phyloP scores from a whole-genome alignment of 2,329 filamentous ascomycete species.

The Hypoxylon sp. region DNA sequence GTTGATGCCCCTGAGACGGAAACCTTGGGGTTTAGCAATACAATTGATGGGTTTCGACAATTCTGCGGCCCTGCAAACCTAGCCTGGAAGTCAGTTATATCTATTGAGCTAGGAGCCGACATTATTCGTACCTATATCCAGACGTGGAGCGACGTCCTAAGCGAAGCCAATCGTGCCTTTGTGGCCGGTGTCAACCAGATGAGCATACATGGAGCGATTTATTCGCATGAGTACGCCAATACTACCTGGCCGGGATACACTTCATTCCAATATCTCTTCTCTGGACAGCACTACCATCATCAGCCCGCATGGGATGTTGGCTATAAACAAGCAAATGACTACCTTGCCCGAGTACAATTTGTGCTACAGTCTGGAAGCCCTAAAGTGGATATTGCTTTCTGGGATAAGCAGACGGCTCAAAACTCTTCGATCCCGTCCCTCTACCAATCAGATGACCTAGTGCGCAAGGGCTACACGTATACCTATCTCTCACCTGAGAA shows the following conservation, averaged over 20 bases:
- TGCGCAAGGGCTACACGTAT: background rate
- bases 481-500: slow-evolving; percentile 1
- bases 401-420: background rate
- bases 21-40: background rate
- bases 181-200: background rate
- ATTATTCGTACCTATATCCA: background rate
- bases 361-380: background rate
- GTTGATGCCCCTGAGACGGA: background rate
- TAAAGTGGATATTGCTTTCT: background rate
- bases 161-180: background rate
- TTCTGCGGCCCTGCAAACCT: slow-evolving; percentile 1
- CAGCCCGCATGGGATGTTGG: background rate
- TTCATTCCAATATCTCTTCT: background rate
- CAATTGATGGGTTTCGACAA: background rate
- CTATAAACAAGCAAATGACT: background rate
- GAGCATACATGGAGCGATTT: background rate
- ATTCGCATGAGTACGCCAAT: background rate
- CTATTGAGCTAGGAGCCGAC: background rate
- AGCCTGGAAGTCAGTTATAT: background rate
- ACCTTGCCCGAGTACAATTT: background rate
- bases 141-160: background rate
- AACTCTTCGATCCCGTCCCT: background rate
- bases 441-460: background rate
- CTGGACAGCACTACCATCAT: background rate
- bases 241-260: background rate